These are phyloP conservation scores for Claviceps humidiphila DNA, from an alignment of 2,329 filamentous ascomycete genomes.

Conservation along the genomic window DNA sequence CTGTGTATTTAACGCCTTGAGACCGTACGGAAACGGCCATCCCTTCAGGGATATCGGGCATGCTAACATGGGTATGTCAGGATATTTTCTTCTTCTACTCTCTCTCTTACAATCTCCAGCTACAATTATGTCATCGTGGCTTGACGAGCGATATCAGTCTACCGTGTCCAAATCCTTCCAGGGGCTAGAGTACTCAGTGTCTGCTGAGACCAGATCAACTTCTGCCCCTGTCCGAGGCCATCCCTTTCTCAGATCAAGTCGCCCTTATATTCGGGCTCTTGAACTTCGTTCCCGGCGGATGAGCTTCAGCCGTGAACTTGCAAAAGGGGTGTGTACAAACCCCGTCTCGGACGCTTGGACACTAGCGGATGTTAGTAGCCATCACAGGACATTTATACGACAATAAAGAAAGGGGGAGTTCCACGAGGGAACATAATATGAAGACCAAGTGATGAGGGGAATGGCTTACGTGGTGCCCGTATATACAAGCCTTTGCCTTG, in stretches of 20 bases:
- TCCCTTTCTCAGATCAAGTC: conserved; percentile 12
- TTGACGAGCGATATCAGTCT: no score
- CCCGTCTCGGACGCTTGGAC: conserved; percentile 38
- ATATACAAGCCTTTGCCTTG: conserved; percentile 43
- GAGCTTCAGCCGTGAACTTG: conserved; percentile 38
- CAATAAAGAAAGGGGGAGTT: not conserved
- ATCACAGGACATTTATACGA: not conserved
- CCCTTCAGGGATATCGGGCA: no score
- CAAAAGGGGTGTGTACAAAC: conserved; percentile 41
- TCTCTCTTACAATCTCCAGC: no score
- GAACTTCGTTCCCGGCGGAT: conserved; percentile 44
- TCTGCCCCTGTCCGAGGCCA: no score
- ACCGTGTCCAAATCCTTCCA: no score
- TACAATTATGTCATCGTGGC: no score
- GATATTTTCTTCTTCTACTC: no score
- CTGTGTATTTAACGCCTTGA: no score
- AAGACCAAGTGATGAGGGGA: not conserved
- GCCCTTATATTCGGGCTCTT: conserved; percentile 22
- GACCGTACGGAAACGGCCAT: no score
- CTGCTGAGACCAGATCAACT: no score
- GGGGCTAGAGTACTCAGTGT: no score
- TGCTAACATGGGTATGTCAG: no score
- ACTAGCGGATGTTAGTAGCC: conserved; percentile 23
- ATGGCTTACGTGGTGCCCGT: conserved; percentile 45
- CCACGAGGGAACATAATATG: not conserved